These are phyloP conservation scores for Eucalyptus albens DNA, from an alignment of 345 rosid genomes.

Conservation along the genomic window DNA sequence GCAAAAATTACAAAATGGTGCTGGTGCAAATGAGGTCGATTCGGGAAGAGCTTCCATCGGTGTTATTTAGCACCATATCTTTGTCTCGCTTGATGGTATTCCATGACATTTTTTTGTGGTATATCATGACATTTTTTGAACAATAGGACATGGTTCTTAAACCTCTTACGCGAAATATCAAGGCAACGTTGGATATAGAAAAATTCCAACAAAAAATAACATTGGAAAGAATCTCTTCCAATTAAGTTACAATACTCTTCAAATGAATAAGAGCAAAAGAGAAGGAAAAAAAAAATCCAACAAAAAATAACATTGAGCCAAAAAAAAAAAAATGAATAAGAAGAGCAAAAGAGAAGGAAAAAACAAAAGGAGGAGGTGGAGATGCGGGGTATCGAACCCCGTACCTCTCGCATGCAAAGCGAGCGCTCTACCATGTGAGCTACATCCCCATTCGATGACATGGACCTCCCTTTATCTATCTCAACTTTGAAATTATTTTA, in stretches of 20 bases:
- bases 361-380: background rate
- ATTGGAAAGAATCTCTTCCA: too few species aligned
- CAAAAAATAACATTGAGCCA: too few species aligned
- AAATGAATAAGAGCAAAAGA: too few species aligned
- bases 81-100: background rate
- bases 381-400: conserved; percentile 42
- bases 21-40: background rate
- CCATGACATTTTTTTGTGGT: background rate
- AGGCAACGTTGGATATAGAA: background rate
- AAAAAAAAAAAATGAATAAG: too few species aligned
- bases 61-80: too few species aligned
- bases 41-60: background rate
- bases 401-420: conserved; percentile 41
- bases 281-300: too few species aligned
- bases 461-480: rapidly evolving
- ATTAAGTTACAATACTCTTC: too few species aligned
- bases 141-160: background rate
- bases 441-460: conserved; percentile 11
- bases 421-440: conserved; percentile 55
- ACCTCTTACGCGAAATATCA: background rate
- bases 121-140: too few species aligned
- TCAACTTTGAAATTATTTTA: rapidly evolving
- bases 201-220: background rate
- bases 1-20: background rate
- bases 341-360: too few species aligned